Conservation (phyloP, 2,329 filamentous ascomycete genomes). For the Penicillium sp. region DNA sequence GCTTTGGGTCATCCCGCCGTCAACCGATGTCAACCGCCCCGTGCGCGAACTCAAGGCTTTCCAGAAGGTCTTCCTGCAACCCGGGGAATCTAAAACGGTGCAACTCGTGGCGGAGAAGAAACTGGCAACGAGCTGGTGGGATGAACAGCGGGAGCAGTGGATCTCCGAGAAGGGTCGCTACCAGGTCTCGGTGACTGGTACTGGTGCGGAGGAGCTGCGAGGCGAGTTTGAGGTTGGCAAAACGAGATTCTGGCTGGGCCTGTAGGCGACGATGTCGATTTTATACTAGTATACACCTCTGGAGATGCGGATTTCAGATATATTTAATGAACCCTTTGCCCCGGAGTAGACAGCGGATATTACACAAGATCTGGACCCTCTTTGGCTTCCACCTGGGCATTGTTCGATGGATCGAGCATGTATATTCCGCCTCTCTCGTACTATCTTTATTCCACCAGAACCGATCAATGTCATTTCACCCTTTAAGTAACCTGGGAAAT, state of each 20-base stretch:
- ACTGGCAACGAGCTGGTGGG: constrained; percentile 68
- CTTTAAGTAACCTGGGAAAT: constrained; percentile 18
- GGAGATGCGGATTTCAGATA: too few relatives aligned
- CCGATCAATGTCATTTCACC: background rate
- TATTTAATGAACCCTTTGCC: too few relatives aligned
- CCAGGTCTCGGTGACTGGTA: constrained; percentile 61
- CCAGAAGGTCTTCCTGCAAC: constrained; percentile 60
- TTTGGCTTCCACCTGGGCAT: too few relatives aligned
- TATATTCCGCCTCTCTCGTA: background rate
- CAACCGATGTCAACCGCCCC: constrained; percentile 54
- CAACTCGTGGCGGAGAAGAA: constrained; percentile 60
- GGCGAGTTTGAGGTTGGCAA: constrained; percentile 57
- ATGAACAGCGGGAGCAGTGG: constrained; percentile 66
- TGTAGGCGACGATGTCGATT: constrained; percentile 40
- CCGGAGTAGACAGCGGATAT: too few relatives aligned
- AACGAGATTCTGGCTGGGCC: constrained; percentile 66
- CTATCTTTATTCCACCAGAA: background rate
- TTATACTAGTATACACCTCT: background rate
- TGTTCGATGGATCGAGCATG: background rate
- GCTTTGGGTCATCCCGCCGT: constrained; percentile 49
- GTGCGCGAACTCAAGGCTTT: constrained; percentile 66
- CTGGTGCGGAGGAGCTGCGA: constrained; percentile 51
- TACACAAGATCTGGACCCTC: background rate
- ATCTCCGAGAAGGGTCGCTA: constrained; percentile 65
- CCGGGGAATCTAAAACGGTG: constrained; percentile 59